A percentile compares a stretch with the other conserved stretches of the same genome.
These are phyloP conservation scores for Fusarium nygamai DNA, from an alignment of 2,329 filamentous ascomycete species.

Conservation along the genomic window DNA sequence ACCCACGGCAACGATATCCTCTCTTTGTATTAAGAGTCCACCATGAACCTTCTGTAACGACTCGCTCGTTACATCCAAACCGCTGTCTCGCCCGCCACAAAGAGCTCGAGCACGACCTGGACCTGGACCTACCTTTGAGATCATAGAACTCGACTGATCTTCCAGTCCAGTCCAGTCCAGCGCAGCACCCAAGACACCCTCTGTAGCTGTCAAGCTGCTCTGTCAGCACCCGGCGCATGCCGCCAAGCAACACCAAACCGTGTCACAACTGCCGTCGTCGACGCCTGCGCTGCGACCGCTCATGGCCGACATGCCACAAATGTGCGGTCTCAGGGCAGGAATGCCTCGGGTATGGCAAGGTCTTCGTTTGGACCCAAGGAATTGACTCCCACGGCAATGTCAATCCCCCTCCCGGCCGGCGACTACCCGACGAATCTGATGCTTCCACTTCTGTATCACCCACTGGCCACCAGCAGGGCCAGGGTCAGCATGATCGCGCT, in stretches of 20 bases:
- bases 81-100: constrained; percentile 27
- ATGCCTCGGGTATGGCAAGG: constrained; percentile 70
- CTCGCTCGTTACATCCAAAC: constrained; percentile 34
- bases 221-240: constrained; percentile 46
- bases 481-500: constrained; percentile 10
- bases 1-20: not conserved
- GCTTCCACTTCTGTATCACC: constrained; percentile 15
- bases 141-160: constrained; percentile 15
- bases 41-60: constrained; percentile 37
- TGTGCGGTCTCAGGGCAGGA: constrained; percentile 64
- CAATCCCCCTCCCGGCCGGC: constrained; percentile 45
- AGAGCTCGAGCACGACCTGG: constrained; percentile 35
- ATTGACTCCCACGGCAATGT: constrained; percentile 61
- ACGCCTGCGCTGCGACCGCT: constrained; percentile 70
- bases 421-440: constrained; percentile 34
- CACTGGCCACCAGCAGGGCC: constrained; percentile 3
- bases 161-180: not conserved
- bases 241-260: constrained; percentile 53
- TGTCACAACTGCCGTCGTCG: constrained; percentile 72
- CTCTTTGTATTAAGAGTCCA: constrained; percentile 26
- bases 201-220: constrained; percentile 35
- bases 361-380: constrained; percentile 68
- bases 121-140: constrained; percentile 22
- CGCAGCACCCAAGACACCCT: constrained; percentile 11
- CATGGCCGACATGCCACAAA: constrained; percentile 68